Conservation (phyloP, 1,284 basidiomycete species). For the Tremellales sp. region DNA sequence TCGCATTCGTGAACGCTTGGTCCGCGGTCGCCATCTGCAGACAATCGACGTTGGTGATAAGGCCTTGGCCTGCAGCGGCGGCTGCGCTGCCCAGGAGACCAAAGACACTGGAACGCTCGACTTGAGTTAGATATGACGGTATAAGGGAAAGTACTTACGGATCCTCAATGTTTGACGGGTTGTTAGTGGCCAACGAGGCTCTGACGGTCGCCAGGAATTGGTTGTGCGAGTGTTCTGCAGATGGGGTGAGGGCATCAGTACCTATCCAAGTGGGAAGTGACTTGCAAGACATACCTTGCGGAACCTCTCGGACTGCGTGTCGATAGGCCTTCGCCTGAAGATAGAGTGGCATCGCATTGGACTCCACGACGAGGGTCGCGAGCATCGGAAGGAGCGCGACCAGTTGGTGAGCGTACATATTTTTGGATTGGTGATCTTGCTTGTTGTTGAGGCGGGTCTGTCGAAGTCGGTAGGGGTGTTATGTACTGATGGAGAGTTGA, state of each 20-base stretch:
- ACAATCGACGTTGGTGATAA: slow-evolving; percentile 59
- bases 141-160: slow-evolving; percentile 38
- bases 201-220: slow-evolving; percentile 56
- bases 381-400: slow-evolving; percentile 19
- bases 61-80: slow-evolving; percentile 56
- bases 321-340: neutral
- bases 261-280: neutral
- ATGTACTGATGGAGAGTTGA: no score
- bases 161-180: slow-evolving; percentile 59
- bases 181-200: slow-evolving; percentile 54
- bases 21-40: slow-evolving; percentile 63
- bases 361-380: slow-evolving; percentile 9
- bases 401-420: slow-evolving; percentile 3
- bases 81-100: slow-evolving; percentile 63
- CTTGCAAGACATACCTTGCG: slow-evolving; percentile 54
- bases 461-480: no score
- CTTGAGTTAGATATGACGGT: slow-evolving; percentile 11
- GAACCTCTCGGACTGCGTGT: slow-evolving; percentile 58
- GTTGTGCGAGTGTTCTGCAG: slow-evolving; percentile 65
- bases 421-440: neutral
- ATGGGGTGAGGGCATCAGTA: neutral
- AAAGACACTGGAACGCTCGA: slow-evolving; percentile 52
- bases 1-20: slow-evolving; percentile 68
- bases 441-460: no score
- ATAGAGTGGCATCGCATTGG: slow-evolving; percentile 4